A percentile compares a stretch with the other conserved stretches of the same genome.
Conservation (phyloP, 2,329 filamentous ascomycete species). For the Emmonsiellopsis sp. region DNA sequence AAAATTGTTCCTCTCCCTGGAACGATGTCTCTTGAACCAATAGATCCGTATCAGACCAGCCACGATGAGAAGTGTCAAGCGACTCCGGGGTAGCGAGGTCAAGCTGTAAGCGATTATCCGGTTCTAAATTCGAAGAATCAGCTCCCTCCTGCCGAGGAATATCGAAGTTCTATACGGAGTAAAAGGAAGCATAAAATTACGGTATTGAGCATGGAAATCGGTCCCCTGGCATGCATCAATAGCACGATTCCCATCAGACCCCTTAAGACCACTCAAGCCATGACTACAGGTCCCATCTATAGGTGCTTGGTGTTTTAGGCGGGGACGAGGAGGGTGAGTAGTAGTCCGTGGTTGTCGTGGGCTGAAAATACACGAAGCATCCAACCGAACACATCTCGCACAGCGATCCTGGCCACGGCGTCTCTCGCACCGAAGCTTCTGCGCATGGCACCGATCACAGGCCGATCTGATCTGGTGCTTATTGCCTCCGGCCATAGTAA, state of each 20-base stretch:
- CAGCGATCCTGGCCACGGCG: not conserved
- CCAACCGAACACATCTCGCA: not conserved
- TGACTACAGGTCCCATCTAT: not conserved
- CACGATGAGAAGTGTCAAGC: not conserved
- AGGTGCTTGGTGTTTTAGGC: not conserved
- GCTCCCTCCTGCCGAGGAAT: too few species aligned
- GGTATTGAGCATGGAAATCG: too few species aligned
- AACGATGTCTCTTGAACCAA: not conserved
- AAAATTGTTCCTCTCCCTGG: not conserved
- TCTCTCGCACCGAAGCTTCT: conserved; percentile 1
- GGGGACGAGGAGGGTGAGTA: not conserved
- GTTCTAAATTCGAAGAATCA: too few species aligned
- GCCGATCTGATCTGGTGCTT: not conserved
- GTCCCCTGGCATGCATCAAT: too few species aligned
- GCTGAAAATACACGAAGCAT: not conserved
- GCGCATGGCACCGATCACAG: not conserved
- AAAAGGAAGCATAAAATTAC: too few species aligned
- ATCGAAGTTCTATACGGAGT: too few species aligned
- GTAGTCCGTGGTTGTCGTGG: not conserved
- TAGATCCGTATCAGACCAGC: not conserved
- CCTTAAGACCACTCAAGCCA: not conserved
- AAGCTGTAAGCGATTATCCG: not conserved
- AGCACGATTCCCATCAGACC: too few species aligned
- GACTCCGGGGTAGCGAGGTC: not conserved
- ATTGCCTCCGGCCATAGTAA: not conserved